A percentile compares a stretch with the other conserved stretches of the same genome.
Conservation (phyloP, 495 filamentous ascomycete species). For the Glonium stellatum region DNA sequence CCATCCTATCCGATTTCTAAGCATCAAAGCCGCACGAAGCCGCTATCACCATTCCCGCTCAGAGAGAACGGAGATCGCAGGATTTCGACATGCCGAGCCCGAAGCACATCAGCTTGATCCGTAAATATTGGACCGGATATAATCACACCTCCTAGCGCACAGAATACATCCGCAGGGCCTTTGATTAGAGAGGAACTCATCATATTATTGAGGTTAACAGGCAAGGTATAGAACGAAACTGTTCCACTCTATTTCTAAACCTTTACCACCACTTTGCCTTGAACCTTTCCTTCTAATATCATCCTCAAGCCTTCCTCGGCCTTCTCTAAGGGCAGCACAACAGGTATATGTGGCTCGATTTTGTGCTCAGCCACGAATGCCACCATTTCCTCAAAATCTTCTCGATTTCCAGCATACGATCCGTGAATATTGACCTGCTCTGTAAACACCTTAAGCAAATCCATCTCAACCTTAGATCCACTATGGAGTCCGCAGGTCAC, state of each 20-base stretch:
- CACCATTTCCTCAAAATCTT: conserved; percentile 12
- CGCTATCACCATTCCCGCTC: not conserved
- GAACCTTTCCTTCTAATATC: conserved; percentile 7
- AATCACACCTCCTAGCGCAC: too few relatives aligned
- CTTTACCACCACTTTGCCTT: conserved; percentile 15
- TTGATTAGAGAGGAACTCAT: too few relatives aligned
- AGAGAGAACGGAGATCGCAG: too few relatives aligned
- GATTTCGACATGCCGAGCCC: not conserved
- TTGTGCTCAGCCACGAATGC: conserved; percentile 10
- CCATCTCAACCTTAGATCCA: conserved; percentile 6
- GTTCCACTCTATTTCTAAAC: not conserved
- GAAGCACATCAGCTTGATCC: not conserved
- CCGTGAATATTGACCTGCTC: conserved; percentile 13
- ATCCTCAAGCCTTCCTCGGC: conserved; percentile 9
- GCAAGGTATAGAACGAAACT: too few relatives aligned
- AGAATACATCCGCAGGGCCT: too few relatives aligned
- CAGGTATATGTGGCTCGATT: conserved; percentile 11
- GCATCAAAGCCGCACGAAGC: not conserved
- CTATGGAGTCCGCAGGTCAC: conserved; percentile 13
- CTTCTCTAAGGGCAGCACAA: conserved; percentile 9
- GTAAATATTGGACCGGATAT: not conserved
- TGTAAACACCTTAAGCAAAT: conserved; percentile 15
- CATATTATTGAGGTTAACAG: too few relatives aligned
- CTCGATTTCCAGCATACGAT: conserved; percentile 8
- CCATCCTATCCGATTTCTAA: not conserved